Evolutionary conservation across 306 rosid species (phyloP), one percentile per base, ranked within the genome.

Genomic region (Lagenaria siceraria): DNA sequence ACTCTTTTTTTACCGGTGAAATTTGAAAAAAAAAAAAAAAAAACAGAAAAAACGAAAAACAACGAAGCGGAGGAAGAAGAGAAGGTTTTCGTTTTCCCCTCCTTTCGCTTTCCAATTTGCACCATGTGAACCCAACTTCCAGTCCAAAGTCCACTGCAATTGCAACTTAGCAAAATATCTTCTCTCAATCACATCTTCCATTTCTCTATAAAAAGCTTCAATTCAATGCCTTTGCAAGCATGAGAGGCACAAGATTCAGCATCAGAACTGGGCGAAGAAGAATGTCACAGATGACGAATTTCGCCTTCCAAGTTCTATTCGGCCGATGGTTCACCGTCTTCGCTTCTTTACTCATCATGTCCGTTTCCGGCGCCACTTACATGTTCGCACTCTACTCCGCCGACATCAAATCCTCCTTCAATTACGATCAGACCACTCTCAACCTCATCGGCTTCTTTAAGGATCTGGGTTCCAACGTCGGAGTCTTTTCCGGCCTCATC

Each of bases 401-500:
- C 87, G 58, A 48, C 24, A 71, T 71, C 76, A 71, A 71, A 71
- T 22, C 58, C 22, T 48, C 59, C 22, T 48, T 71, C 6, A 33
- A 10, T 25, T 71, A 71, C 40, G 76, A 71, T 6, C 76, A 71
- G 35, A 71, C 76, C 59, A 71, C 59, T 8, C 76, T 71, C 58
- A 71, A 71, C 40, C 76, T 71, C n/a, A 19, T 71, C 40, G 58
- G 76, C 38, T 71, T 71, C 58, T 71, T 71, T n/a, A 71, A 71
- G 76, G 76, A 71, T 71, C 76, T 71, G 1, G 76, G 76, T 17
- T 36, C 76, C 38, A 71, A 71, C 8, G 76, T 71, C 24, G 76
- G 76, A 25, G 22, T 71, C 76, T 14, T 71, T n/a, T 77, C 90
- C 8, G 81, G 76, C 48, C 81, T 85, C 10, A 69, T 87, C 75